Evolutionary conservation across 1,284 basidiomycete species (phyloP), one percentile per base, ranked within the genome.

Genomic region (Trichosporon inkin): DNA sequence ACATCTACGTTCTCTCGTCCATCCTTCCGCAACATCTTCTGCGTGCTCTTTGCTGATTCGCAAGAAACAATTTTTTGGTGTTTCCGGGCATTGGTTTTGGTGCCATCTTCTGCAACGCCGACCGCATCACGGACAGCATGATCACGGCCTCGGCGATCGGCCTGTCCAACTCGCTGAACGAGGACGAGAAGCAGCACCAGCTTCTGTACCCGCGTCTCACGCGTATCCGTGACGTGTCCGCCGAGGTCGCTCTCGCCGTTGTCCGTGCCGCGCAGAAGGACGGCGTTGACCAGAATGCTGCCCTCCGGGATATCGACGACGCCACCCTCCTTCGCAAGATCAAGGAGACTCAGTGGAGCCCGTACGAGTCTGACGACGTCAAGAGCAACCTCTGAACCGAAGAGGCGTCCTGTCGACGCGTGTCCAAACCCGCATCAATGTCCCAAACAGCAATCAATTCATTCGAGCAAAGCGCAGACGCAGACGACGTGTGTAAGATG

Each of bases 161-260:
- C 3, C 84, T 96, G 38, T 87, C 89, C 4, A 81, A 88, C 67
- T 84, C 89, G 5, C 82, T 95, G 51, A 91, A 84, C 5, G 68
- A 78, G 14, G 87, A 89, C 51, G 93, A 96, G 78, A 83, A 79
- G 56, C 81, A 78, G 7, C 69, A 78, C 38, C 87, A 84, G 36
- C 80, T 91, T 58, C 75, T 92, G 14, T 92, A 91, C 76, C 89
- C 90, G 54, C 84, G 84, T 56, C 80, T 90, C 63, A 84, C 87
- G 66, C 82, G 90, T 67, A 92, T 94, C 69, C 83, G 90, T 49
- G 89, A 92, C 68, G 92, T 94, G 70, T 89, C 88, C 66, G 85
- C 84, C 2, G 75, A 82, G 57, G 89, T 94, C 65, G 88, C 90
- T 13, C 77, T 80, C 56, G 80, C 83, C 47, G 90, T 93, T 57